Base-by-base conservation (phyloP, 441 rosid species). In the Erysimum cheiri region DNA sequence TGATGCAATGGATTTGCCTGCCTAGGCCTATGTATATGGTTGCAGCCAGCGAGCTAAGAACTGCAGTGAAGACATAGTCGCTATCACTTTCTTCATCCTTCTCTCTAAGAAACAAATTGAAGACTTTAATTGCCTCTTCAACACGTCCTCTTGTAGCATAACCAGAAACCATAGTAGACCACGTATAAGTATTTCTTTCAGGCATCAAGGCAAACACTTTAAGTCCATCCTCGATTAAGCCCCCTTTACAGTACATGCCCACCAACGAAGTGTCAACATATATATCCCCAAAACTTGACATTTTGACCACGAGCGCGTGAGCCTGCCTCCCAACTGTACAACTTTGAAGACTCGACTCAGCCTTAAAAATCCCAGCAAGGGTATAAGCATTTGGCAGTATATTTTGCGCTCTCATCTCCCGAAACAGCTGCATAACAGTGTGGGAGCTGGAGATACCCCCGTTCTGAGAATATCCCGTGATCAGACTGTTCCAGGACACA, bases 151-250 rank as follows among this genome's bases (percentile, higher is more conserved):
- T 82, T 26, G 77, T 79, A 5, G 96, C 92, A 48, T 80, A 93
- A 43, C 96, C 98, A 69, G 98, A 90, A 79, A 93, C 79, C 92
- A 93, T 88, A 0, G 97, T 81, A 14, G 96, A 81, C 96, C 96
- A 93, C 0, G 92, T 85, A 60, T 89, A 84, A 4, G 87, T 71
- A 59, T 89, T 88, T 78, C 87, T 84, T 15, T 84, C 81, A 4
- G 89, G 87, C 94, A 91, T 91, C 75, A 69, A 67, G 80, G 88
- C 92, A 29, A 91, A 91, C 83, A 91, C 78, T 80, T 84, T 84
- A 19, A 86, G 87, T 19, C 92, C 95, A 41, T 89, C 98, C 11
- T 2, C 76, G 6, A 88, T 70, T 4, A 78, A 63, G 7, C 91
- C 93, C 6, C 75, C 82, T 72, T 88, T 89, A 64, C 91, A 85